These are phyloP conservation scores for Nakaseomyces delphensis DNA, from an alignment of 1,139 yeast genomes.

Conservation along the genomic window DNA sequence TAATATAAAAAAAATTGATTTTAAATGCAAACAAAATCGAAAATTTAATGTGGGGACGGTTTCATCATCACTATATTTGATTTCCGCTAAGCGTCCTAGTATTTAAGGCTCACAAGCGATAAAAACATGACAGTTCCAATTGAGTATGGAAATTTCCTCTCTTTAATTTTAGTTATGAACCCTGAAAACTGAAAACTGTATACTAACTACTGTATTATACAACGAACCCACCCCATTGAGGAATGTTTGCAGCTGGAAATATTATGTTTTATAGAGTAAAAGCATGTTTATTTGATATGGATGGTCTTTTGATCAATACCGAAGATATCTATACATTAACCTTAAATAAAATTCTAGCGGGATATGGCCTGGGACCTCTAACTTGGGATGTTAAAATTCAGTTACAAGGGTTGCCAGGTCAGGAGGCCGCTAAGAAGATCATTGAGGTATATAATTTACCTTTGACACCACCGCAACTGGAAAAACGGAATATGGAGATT, in stretches of 20 bases:
- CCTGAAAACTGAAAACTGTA: not conserved
- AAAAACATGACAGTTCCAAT: not conserved
- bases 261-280: constrained; percentile 42
- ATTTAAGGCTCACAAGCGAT: no score
- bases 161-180: not conserved
- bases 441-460: constrained; percentile 63
- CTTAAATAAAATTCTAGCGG: constrained; percentile 53
- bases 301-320: constrained; percentile 82
- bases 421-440: constrained; percentile 54
- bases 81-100: no score
- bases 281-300: constrained; percentile 96
- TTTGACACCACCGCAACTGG: constrained; percentile 53
- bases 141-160: not conserved
- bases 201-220: not conserved
- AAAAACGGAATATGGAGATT: constrained; percentile 40
- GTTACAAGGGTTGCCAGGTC: constrained; percentile 87
- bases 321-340: constrained; percentile 85
- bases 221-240: no score
- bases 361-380: constrained; percentile 65
- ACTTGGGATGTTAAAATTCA: constrained; percentile 85
- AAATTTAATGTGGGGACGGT: not conserved
- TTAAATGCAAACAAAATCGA: not conserved
- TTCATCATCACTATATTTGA: no score
- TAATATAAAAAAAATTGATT: not conserved
- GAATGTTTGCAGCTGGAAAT: no score